A percentile compares a stretch with the other conserved stretches of the same genome.
These are phyloP conservation scores for Emericellopsis atlantica DNA, from an alignment of 2,329 filamentous ascomycete genomes.

Conservation along the genomic window DNA sequence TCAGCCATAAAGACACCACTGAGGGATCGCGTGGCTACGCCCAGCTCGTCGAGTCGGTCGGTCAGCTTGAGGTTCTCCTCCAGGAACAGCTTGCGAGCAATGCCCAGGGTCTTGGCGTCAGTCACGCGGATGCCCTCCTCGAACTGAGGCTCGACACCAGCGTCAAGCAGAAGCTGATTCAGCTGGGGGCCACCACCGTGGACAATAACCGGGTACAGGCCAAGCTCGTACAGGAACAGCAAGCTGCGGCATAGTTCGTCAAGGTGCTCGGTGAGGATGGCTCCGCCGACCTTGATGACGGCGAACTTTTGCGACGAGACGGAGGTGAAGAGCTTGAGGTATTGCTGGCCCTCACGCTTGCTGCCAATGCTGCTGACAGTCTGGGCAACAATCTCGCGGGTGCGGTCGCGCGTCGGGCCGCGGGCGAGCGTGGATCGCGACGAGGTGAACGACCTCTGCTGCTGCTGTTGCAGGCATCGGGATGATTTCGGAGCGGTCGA, in stretches of 20 bases:
- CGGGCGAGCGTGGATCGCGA: slow-evolving; percentile 1
- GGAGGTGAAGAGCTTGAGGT: slow-evolving; percentile 92
- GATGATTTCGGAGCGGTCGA: slow-evolving; percentile 8
- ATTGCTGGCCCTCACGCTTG: slow-evolving; percentile 93
- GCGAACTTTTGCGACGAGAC: slow-evolving; percentile 95
- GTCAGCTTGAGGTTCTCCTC: slow-evolving; percentile 92
- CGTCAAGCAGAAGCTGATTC: slow-evolving; percentile 79
- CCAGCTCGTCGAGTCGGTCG: slow-evolving; percentile 78
- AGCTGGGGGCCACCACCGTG: slow-evolving; percentile 93
- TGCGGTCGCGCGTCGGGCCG: slow-evolving; percentile 12
- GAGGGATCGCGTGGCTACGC: slow-evolving; percentile 79
- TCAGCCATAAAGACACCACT: slow-evolving; percentile 87
- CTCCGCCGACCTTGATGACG: slow-evolving; percentile 95
- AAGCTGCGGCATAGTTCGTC: slow-evolving; percentile 83
- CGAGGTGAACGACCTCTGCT: slow-evolving; percentile 11
- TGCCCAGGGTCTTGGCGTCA: slow-evolving; percentile 83
- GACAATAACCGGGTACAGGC: slow-evolving; percentile 87
- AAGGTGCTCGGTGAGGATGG: slow-evolving; percentile 87
- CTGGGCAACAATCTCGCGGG: slow-evolving; percentile 23
- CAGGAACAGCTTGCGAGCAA: slow-evolving; percentile 86
- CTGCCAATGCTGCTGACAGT: slow-evolving; percentile 92
- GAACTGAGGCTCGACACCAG: slow-evolving; percentile 88
- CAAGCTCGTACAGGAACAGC: slow-evolving; percentile 87
- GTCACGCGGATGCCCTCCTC: slow-evolving; percentile 94
- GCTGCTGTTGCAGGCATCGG: slow-evolving; percentile 12